Evolutionary conservation across 2,329 filamentous ascomycete genomes (phyloP).

Genomic region (Epichloe uncinata): DNA sequence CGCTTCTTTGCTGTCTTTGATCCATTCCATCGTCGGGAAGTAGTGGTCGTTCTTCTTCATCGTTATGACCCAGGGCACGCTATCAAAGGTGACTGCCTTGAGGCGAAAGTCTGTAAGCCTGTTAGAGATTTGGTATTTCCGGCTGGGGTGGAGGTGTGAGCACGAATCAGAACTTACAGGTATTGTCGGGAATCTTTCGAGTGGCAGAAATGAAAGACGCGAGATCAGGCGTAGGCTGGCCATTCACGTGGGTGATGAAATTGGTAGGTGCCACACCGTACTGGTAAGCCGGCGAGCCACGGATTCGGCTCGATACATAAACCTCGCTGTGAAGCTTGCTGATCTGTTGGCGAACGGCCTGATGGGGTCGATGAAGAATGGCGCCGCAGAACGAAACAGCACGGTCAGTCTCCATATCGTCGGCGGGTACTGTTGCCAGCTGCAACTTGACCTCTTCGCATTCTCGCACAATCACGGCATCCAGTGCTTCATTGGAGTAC

Average conservation of each 20-base stretch:
- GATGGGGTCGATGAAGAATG: constrained; percentile 82
- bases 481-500: constrained; percentile 76
- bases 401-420: constrained; percentile 83
- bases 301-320: constrained; percentile 78
- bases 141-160: background rate
- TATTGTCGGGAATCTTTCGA: constrained; percentile 84
- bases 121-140: constrained; percentile 7
- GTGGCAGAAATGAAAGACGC: constrained; percentile 70
- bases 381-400: constrained; percentile 93
- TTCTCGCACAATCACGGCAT: constrained; percentile 76
- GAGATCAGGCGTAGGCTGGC: constrained; percentile 69
- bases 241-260: constrained; percentile 94
- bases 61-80: constrained; percentile 96
- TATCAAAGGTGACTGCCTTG: constrained; percentile 96
- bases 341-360: constrained; percentile 94
- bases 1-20: constrained; percentile 45
- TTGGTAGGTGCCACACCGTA: constrained; percentile 92
- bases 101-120: constrained; percentile 69
- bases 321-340: constrained; percentile 92
- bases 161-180: constrained; percentile 41
- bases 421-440: constrained; percentile 74
- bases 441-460: constrained; percentile 64
- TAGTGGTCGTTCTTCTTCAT: constrained; percentile 99
- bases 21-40: constrained; percentile 58
- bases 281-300: constrained; percentile 74